Evolutionary conservation across 2,329 filamentous ascomycete species (phyloP).

Genomic region (Myriosclerotinia curreyana): DNA sequence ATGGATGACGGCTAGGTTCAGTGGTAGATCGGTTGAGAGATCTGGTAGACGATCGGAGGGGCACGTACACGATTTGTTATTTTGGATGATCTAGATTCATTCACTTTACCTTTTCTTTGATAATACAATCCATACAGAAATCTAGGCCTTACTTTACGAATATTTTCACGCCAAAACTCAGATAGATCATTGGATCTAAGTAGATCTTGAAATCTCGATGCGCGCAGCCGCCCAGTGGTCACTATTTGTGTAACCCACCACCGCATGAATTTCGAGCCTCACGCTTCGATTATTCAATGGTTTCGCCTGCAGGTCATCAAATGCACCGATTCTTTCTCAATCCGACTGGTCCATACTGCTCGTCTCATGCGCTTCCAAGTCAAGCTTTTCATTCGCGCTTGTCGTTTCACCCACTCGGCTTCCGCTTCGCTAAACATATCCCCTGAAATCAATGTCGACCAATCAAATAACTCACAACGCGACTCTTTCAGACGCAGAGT

Average conservation of each 20-base stretch:
- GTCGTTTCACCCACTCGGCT: slow-evolving; percentile 10
- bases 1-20: neutral
- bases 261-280: slow-evolving; percentile 4
- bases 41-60: no score
- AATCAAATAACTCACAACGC: neutral
- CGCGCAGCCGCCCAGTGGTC: neutral
- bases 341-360: neutral
- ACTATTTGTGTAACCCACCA: slow-evolving; percentile 1
- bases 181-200: neutral
- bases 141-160: neutral
- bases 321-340: neutral
- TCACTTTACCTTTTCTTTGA: neutral
- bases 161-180: neutral
- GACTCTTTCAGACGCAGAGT: neutral
- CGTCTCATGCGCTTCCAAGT: neutral
- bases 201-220: neutral
- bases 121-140: neutral
- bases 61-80: neutral
- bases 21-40: no score
- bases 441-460: slow-evolving; percentile 9
- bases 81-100: slow-evolving; percentile 1
- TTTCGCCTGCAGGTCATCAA: neutral
- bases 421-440: slow-evolving; percentile 3
- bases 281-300: neutral
- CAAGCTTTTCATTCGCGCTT: slow-evolving; percentile 16